Percentiles rank a stretch among this genome's conserved stretches.
Evolutionary conservation across 2,329 filamentous ascomycete genomes (phyloP).

Genomic region (Cladosporium halotolerans): DNA sequence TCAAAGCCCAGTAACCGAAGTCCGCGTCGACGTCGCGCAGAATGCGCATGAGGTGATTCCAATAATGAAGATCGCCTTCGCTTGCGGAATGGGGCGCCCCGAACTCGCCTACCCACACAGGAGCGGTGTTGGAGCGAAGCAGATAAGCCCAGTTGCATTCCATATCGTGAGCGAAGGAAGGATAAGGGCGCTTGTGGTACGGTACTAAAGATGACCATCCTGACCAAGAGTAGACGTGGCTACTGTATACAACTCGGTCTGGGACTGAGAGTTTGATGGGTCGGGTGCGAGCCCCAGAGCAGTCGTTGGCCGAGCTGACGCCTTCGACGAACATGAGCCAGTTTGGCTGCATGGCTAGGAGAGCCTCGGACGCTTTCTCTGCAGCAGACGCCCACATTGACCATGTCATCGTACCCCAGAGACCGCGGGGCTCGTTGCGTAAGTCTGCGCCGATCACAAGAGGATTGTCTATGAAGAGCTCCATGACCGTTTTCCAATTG

Average conservation of each 20-base stretch:
- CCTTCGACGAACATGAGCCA: slow-evolving; percentile 66
- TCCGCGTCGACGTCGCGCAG: slow-evolving; percentile 51
- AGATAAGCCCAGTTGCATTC: slow-evolving; percentile 61
- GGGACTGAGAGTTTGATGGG: slow-evolving; percentile 53
- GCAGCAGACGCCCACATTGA: slow-evolving; percentile 57
- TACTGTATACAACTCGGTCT: slow-evolving; percentile 58
- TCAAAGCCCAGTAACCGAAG: slow-evolving; percentile 62
- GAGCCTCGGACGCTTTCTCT: slow-evolving; percentile 55
- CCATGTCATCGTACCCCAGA: slow-evolving; percentile 66
- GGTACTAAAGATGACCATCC: slow-evolving; percentile 56
- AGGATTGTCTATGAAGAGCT: slow-evolving; percentile 51
- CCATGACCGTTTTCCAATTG: slow-evolving; percentile 62
- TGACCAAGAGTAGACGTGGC: slow-evolving; percentile 64
- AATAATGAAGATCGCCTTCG: slow-evolving; percentile 57
- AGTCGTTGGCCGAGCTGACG: slow-evolving; percentile 60
- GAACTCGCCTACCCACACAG: slow-evolving; percentile 65
- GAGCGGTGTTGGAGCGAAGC: slow-evolving; percentile 49
- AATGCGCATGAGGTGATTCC: slow-evolving; percentile 56
- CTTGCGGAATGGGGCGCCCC: slow-evolving; percentile 51
- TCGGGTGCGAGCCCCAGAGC: slow-evolving; percentile 49
- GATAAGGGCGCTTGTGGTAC: slow-evolving; percentile 55
- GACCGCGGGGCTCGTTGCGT: slow-evolving; percentile 61
- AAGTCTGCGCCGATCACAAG: slow-evolving; percentile 61
- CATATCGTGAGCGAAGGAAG: slow-evolving; percentile 59
- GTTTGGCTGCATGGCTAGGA: slow-evolving; percentile 54